phyloP scores from a whole-genome alignment of 805 yeast genomes.

The Komagataella ulmi region DNA sequence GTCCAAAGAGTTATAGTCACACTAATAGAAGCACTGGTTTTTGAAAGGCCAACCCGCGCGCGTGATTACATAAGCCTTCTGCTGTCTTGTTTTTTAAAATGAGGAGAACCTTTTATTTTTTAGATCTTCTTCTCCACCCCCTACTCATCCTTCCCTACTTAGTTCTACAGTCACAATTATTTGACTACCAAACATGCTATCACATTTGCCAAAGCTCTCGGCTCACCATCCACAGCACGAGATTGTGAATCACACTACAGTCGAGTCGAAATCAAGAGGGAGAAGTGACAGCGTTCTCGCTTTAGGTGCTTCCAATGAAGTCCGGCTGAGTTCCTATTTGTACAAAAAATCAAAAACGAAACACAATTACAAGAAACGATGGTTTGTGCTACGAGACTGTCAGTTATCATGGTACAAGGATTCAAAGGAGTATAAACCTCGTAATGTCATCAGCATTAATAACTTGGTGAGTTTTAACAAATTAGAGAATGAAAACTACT shows the following conservation, averaged over 20 bases:
- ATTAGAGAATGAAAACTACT: constrained; percentile 2
- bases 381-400: constrained; percentile 25
- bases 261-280: constrained; percentile 1
- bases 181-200: not conserved
- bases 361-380: constrained; percentile 22
- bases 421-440: constrained; percentile 22
- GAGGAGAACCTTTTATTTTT: not conserved
- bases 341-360: constrained; percentile 19
- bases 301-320: constrained; percentile 7
- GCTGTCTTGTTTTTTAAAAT: not conserved
- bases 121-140: not conserved
- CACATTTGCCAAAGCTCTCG: constrained; percentile 1
- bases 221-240: constrained; percentile 1
- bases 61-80: not conserved
- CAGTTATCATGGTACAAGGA: constrained; percentile 27
- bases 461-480: constrained; percentile 10
- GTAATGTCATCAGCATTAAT: constrained; percentile 16
- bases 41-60: not conserved
- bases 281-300: not conserved
- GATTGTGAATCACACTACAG: not conserved
- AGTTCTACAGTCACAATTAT: not conserved
- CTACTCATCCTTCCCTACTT: not conserved
- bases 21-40: constrained; percentile 6
- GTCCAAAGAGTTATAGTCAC: constrained; percentile 60
- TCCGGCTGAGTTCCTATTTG: constrained; percentile 16